A percentile compares a stretch with the other conserved stretches of the same genome.
These are phyloP conservation scores for Arabidopsis hybrid DNA, from an alignment of 441 rosid genomes.

Conservation along the genomic window DNA sequence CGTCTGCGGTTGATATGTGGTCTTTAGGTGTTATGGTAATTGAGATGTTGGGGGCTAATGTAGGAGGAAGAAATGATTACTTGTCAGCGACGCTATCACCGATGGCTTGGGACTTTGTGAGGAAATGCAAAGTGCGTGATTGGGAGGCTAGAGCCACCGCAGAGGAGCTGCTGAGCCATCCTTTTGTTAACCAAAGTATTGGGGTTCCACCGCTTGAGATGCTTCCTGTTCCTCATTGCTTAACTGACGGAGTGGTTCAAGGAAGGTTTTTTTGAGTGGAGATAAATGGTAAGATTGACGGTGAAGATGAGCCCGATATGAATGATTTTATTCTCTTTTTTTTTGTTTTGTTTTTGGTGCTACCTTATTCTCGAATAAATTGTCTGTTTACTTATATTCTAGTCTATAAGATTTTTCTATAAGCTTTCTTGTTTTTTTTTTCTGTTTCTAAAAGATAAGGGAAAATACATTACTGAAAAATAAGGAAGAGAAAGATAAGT, in stretches of 20 bases:
- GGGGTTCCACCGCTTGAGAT: conserved; percentile 28
- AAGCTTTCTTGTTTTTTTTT: no score
- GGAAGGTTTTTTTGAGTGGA: conserved; percentile 21
- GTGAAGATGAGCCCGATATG: not conserved
- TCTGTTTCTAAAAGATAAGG: not conserved
- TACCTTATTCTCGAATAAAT: not conserved
- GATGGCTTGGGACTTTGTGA: conserved; percentile 19
- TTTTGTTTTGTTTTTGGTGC: not conserved
- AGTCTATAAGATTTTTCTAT: not conserved
- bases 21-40: conserved; percentile 26
- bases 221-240: conserved; percentile 24
- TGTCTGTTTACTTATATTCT: not conserved
- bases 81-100: not conserved
- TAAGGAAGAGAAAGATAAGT: no score
- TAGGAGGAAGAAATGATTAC: not conserved
- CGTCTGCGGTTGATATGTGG: conserved; percentile 35
- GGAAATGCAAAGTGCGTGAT: not conserved
- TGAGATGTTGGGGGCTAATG: conserved; percentile 20
- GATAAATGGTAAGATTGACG: not conserved
- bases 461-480: not conserved
- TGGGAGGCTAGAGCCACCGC: conserved; percentile 16
- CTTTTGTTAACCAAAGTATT: conserved; percentile 24
- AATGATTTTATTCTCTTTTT: not conserved
- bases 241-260: conserved; percentile 15
- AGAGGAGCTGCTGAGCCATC: conserved; percentile 27